Evolutionary conservation across 805 yeast genomes (phyloP), one percentile per base, ranked within the genome.

Genomic region (Komagataella mondaviorum): DNA sequence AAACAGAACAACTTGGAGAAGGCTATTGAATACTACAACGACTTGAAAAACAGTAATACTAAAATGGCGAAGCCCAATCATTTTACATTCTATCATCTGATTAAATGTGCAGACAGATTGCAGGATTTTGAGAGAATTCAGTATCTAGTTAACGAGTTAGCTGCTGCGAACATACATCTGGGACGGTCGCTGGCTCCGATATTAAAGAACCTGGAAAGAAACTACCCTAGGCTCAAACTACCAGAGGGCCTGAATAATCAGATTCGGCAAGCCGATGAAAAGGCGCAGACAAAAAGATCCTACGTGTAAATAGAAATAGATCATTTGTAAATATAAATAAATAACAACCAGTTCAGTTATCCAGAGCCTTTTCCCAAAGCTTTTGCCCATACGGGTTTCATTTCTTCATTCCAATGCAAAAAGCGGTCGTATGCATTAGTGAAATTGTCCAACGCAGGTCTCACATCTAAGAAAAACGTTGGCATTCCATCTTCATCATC

Each of bases 401-500:
- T 69, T 23, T 56, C 62, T n/a, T 50, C 23, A 18, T 55, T 51
- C 83, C 90, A 87, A 58, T 76, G 83, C 20, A 65, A 65, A 50
- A 85, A 68, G 55, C 98, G 75, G 63, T 89, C 98, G 51, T 64
- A 60, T 2, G 83, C 88, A 57, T 74, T 83, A 1, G 69, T 66
- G 1, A 80, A 59, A 53, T 73, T 73, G 65, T 93, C 99, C 55
- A 89, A 70, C 0, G 96, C 99, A 0, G 99, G 99, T 58, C 99
- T 80, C 16, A 95, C 96, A 67, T 93, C 99, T 56, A 95, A 75
- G 66, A 80, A 81, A 64, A 93, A 93, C 1, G 95, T 78, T 5
- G 99, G 98, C 80, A 83, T 78, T 3, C 96, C 96, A 46, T 85
- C 80, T 17, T 76, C 81, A 54, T 76, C 84, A 58, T 85, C 96